Conservation (phyloP, 2,329 filamentous ascomycete genomes). For the Paecilomyces niveus region DNA sequence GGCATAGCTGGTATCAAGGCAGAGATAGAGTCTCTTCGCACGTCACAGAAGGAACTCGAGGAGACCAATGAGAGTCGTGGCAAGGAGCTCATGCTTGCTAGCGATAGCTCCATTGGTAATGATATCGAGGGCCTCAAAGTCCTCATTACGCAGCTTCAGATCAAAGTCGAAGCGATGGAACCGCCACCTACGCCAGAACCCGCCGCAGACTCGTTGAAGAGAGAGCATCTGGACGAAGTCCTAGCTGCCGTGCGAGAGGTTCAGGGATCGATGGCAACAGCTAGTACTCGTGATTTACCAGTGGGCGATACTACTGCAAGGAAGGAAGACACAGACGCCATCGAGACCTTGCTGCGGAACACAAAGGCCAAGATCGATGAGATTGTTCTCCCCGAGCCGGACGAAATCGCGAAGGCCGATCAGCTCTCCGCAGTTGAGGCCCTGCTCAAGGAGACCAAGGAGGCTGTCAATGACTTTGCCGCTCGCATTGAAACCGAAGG, state of each 20-base stretch:
- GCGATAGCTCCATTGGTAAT: conserved; percentile 48
- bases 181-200: conserved; percentile 35
- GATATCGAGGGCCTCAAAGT: conserved; percentile 82
- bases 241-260: conserved; percentile 44
- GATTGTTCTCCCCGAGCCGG: conserved; percentile 55
- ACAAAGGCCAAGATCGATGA: conserved; percentile 85
- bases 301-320: conserved; percentile 50
- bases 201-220: conserved; percentile 37
- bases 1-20: conserved; percentile 67
- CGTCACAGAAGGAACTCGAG: conserved; percentile 42
- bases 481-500: conserved; percentile 60
- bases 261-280: conserved; percentile 51
- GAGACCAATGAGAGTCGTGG: conserved; percentile 46
- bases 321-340: conserved; percentile 81
- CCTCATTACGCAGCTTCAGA: conserved; percentile 71
- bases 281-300: conserved; percentile 38
- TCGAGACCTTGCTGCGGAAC: conserved; percentile 83
- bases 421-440: conserved; percentile 58
- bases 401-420: conserved; percentile 59
- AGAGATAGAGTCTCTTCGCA: conserved; percentile 74
- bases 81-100: conserved; percentile 52
- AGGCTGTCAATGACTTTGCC: conserved; percentile 60
- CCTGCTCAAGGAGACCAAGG: conserved; percentile 67
- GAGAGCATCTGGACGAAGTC: conserved; percentile 40
- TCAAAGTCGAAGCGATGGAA: conserved; percentile 74